Conservation (phyloP, 345 rosid genomes). For the Populus alba region DNA sequence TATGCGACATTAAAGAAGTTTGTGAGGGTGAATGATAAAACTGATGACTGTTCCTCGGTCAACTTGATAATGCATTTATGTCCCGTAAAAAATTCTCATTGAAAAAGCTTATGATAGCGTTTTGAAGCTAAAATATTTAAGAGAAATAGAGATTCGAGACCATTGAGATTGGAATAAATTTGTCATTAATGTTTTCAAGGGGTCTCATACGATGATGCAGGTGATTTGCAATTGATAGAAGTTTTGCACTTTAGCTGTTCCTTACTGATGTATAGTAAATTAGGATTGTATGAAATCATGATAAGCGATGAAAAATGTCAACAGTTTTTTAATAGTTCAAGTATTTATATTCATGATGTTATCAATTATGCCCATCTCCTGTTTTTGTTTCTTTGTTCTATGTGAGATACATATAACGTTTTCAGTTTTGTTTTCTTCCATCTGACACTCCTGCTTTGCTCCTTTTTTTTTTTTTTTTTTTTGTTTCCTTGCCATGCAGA, state of each 20-base stretch:
- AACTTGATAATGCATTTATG: background rate
- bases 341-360: background rate
- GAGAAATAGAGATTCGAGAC: background rate
- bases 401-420: background rate
- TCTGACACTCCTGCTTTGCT: slow-evolving; percentile 1
- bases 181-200: background rate
- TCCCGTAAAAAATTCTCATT: background rate
- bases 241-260: background rate
- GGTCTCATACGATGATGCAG: background rate
- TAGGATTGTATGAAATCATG: background rate
- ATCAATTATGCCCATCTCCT: background rate
- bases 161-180: background rate
- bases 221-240: background rate
- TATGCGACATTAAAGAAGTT: background rate
- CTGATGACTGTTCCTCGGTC: background rate
- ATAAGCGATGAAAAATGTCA: background rate
- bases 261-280: background rate
- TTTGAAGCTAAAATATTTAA: background rate
- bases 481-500: slow-evolving; percentile 39
- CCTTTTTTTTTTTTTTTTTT: background rate
- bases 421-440: background rate
- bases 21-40: background rate
- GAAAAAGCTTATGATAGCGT: background rate
- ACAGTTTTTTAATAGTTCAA: background rate
- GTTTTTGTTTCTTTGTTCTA: background rate